These are phyloP conservation scores for Yamadazyma atlantica DNA, from an alignment of 1,139 yeast genomes.

Conservation along the genomic window DNA sequence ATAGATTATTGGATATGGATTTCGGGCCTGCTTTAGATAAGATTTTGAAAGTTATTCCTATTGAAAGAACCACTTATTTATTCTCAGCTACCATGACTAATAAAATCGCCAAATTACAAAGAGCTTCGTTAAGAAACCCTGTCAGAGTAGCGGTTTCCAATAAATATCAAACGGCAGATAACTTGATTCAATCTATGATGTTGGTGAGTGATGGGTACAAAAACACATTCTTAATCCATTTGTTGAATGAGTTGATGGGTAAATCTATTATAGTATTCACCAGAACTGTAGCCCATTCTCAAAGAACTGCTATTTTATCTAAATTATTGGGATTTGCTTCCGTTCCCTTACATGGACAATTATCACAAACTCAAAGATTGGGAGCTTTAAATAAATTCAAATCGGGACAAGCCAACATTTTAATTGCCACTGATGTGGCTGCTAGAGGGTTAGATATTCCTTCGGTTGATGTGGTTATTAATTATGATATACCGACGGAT, in stretches of 20 bases:
- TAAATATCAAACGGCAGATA: constrained; percentile 90
- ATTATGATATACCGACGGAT: constrained; percentile 95
- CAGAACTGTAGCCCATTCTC: constrained; percentile 94
- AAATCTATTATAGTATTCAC: constrained; percentile 89
- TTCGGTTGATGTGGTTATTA: constrained; percentile 85
- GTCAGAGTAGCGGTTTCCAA: constrained; percentile 88
- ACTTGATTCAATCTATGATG: constrained; percentile 84
- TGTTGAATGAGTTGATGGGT: constrained; percentile 81
- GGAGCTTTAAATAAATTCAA: constrained; percentile 93
- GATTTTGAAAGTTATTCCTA: constrained; percentile 82
- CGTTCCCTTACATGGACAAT: constrained; percentile 92
- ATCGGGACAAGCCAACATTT: constrained; percentile 74
- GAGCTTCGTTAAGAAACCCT: constrained; percentile 89
- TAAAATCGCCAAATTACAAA: constrained; percentile 88
- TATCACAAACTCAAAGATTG: constrained; percentile 86
- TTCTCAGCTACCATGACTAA: constrained; percentile 97
- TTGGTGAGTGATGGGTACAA: constrained; percentile 91
- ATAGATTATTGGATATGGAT: constrained; percentile 91
- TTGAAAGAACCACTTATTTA: constrained; percentile 78
- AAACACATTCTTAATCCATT: constrained; percentile 80
- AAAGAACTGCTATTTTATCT: constrained; percentile 80
- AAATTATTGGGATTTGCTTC: constrained; percentile 84
- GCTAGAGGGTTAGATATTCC: constrained; percentile 98
- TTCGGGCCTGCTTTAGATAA: constrained; percentile 93
- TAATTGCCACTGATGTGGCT: constrained; percentile 97